Evolutionary conservation across 441 rosid genomes (phyloP).

Genomic region (California macrophylla): DNA sequence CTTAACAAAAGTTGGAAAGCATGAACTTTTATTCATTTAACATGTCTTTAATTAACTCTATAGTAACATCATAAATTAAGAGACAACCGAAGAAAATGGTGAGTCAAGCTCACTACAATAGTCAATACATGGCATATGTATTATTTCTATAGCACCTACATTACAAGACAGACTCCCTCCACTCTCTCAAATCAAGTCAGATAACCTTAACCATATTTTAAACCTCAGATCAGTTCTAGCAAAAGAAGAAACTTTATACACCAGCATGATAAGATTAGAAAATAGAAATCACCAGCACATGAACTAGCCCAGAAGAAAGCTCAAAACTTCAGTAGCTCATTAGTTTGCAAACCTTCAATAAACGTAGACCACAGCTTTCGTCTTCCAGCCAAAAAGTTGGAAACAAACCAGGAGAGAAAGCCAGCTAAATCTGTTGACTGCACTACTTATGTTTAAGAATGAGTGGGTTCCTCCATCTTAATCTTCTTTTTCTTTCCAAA

Average conservation of each 20-base stretch:
- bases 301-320: not conserved
- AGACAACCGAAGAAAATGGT: not conserved
- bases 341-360: not conserved
- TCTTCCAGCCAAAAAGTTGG: not conserved
- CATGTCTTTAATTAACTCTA: not conserved
- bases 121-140: not conserved
- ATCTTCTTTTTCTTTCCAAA: conserved; percentile 32
- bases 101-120: not conserved
- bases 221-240: not conserved
- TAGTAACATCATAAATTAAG: not conserved
- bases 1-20: not conserved
- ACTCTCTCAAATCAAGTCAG: not conserved
- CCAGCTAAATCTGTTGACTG: not conserved
- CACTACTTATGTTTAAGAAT: not conserved
- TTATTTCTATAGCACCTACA: not conserved
- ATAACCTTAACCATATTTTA: conserved; percentile 2
- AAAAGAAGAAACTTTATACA: conserved; percentile 3
- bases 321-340: not conserved
- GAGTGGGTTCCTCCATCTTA: conserved; percentile 19
- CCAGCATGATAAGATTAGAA: not conserved
- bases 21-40: not conserved
- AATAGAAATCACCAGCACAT: not conserved
- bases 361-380: not conserved
- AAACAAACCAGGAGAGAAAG: not conserved
- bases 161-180: not conserved